These are phyloP conservation scores for Strobilomyces confusus DNA, from an alignment of 768 basidiomycete species.

Conservation along the genomic window DNA sequence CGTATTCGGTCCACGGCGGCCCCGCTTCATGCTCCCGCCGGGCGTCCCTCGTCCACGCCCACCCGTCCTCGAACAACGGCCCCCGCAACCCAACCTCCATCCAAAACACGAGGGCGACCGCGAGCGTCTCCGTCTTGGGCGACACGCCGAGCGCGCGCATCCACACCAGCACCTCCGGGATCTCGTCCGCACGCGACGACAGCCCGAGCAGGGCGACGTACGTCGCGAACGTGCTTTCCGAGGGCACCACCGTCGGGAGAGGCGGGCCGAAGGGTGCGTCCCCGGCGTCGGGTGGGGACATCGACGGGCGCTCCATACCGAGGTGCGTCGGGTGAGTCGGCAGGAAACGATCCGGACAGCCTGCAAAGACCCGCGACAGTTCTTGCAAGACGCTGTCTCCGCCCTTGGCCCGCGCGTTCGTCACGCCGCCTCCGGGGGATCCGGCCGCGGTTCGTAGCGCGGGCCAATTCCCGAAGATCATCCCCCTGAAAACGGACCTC, in stretches of 20 bases:
- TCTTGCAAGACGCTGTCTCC: constrained; percentile 19
- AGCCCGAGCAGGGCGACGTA: constrained; percentile 62
- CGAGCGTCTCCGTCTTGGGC: constrained; percentile 55
- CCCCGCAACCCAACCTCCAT: constrained; percentile 62
- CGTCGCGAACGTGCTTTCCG: constrained; percentile 48
- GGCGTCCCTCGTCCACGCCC: constrained; percentile 5
- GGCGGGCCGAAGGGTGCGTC: constrained; percentile 13
- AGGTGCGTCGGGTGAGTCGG: not conserved
- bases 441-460: constrained; percentile 29
- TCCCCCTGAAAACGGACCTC: constrained; percentile 49
- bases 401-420: constrained; percentile 12
- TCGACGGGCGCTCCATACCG: constrained; percentile 6
- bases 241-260: constrained; percentile 41
- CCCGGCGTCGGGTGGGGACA: not conserved
- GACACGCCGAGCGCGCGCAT: constrained; percentile 56
- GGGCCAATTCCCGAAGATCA: constrained; percentile 57
- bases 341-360: constrained; percentile 11
- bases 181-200: constrained; percentile 47
- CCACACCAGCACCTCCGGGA: constrained; percentile 69
- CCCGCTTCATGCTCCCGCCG: not conserved
- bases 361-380: constrained; percentile 13
- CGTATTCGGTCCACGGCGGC: constrained; percentile 20
- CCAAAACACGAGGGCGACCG: constrained; percentile 65
- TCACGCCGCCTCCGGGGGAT: constrained; percentile 36
- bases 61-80: constrained; percentile 50